These are phyloP conservation scores for Agaricus sinodeliciosus DNA, from an alignment of 768 basidiomycete genomes.

Conservation along the genomic window DNA sequence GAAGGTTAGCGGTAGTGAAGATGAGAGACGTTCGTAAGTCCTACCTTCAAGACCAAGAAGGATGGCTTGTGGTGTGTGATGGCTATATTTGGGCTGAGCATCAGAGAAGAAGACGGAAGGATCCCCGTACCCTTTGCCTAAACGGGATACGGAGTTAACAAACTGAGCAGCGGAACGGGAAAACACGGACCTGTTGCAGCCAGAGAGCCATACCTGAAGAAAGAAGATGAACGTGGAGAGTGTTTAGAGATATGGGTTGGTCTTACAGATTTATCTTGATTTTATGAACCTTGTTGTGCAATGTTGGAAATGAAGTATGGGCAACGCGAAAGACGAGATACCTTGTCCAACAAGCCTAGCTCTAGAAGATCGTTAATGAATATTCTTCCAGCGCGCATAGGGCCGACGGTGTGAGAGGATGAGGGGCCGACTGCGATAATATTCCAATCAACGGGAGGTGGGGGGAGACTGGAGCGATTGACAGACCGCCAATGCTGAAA, in stretches of 20 bases:
- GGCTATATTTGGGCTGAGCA: constrained; percentile 32
- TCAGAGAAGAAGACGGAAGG: not conserved
- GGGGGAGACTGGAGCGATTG: not conserved
- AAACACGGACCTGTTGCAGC: constrained; percentile 74
- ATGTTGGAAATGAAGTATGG: not conserved
- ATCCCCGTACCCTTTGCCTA: constrained; percentile 65
- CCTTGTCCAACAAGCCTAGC: constrained; percentile 64
- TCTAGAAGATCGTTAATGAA: constrained; percentile 74
- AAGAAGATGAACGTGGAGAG: not conserved
- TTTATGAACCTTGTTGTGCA: constrained; percentile 49
- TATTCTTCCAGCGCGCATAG: constrained; percentile 87
- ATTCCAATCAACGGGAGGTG: constrained; percentile 2
- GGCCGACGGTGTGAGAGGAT: constrained; percentile 46
- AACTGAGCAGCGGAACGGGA: not conserved
- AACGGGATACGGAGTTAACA: not conserved
- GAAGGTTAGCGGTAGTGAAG: constrained; percentile 8
- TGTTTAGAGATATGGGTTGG: too few species aligned
- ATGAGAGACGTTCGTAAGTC: not conserved
- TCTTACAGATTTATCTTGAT: constrained; percentile 81
- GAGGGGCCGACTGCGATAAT: constrained; percentile 38
- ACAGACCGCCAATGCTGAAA: constrained; percentile 78
- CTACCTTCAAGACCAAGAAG: constrained; percentile 73
- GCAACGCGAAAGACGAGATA: constrained; percentile 15
- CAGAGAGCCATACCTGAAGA: constrained; percentile 70
- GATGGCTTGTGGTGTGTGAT: constrained; percentile 85